phyloP scores from a whole-genome alignment of 1,139 yeast species.

The Tardiomyces blankii region DNA sequence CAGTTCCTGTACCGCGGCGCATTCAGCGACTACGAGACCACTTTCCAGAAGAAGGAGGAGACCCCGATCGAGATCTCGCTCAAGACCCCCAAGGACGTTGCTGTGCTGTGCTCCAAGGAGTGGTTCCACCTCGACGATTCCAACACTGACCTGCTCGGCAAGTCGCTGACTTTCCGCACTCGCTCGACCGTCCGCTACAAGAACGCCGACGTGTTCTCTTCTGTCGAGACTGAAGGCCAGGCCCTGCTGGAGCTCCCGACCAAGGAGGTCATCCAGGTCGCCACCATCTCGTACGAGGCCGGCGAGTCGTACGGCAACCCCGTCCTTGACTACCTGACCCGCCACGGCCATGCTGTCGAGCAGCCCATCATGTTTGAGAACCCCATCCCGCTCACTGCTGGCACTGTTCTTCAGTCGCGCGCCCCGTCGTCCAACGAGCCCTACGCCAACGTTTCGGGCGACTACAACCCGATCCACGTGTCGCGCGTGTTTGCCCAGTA shows the following conservation, averaged over 20 bases:
- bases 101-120: slow-evolving; percentile 88
- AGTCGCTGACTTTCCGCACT: slow-evolving; percentile 82
- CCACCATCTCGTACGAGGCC: slow-evolving; percentile 80
- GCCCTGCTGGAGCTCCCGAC: slow-evolving; percentile 85
- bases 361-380: slow-evolving; percentile 88
- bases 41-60: slow-evolving; percentile 83
- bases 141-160: slow-evolving; percentile 55
- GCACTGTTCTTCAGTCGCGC: slow-evolving; percentile 59
- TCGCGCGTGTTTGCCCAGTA: slow-evolving; percentile 89
- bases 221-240: slow-evolving; percentile 77
- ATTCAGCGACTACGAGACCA: slow-evolving; percentile 78
- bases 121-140: slow-evolving; percentile 71
- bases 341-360: slow-evolving; percentile 90
- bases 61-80: slow-evolving; percentile 75
- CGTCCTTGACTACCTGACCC: slow-evolving; percentile 80
- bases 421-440: slow-evolving; percentile 89
- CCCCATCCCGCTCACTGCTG: slow-evolving; percentile 67
- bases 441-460: slow-evolving; percentile 96
- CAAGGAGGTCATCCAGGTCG: slow-evolving; percentile 82
- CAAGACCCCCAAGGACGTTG: slow-evolving; percentile 75
- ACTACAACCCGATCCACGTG: slow-evolving; percentile 96
- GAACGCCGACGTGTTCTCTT: slow-evolving; percentile 61
- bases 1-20: slow-evolving; percentile 95
- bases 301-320: slow-evolving; percentile 96
- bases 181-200: slow-evolving; percentile 77